Evolutionary conservation across 2,329 filamentous ascomycete species (phyloP).

Genomic region (Colletotrichum echinochloae): DNA sequence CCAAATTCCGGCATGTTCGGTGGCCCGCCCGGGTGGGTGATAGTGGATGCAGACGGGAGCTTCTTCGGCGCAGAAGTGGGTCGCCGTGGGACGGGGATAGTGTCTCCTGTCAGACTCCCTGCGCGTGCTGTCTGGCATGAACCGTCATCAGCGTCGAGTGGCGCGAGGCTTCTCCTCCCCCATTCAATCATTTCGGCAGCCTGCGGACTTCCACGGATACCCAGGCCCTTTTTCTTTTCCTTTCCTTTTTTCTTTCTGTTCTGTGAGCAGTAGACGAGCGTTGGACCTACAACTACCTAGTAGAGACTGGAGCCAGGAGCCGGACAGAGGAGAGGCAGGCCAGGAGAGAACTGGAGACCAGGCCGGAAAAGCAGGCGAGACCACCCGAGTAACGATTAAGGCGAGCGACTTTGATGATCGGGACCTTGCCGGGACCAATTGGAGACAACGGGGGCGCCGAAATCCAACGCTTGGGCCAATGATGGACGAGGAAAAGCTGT

Average conservation of each 20-base stretch:
- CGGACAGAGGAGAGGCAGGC: neutral
- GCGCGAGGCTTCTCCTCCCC: neutral
- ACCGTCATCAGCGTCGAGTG: constrained; percentile 15
- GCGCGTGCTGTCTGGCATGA: constrained; percentile 4
- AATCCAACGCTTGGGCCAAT: constrained; percentile 22
- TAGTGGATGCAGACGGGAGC: constrained; percentile 32
- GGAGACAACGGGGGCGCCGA: constrained; percentile 31
- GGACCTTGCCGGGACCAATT: constrained; percentile 18
- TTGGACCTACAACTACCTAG: neutral
- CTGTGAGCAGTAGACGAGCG: neutral
- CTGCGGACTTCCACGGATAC: constrained; percentile 21
- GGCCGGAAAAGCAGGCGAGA: constrained; percentile 24
- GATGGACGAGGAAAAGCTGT: neutral
- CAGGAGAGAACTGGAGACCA: neutral
- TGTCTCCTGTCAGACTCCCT: constrained; percentile 28
- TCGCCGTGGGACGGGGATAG: constrained; percentile 29
- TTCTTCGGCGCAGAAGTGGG: constrained; percentile 41
- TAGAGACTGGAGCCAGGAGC: neutral
- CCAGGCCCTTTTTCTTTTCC: neutral
- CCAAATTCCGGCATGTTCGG: constrained; percentile 32
- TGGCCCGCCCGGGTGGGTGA: constrained; percentile 37
- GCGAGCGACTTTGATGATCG: constrained; percentile 13
- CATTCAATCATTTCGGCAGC: too few species aligned
- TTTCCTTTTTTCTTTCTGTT: neutral
- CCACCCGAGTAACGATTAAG: neutral